Percentiles rank a stretch among this genome's conserved stretches.
Evolutionary conservation across 306 rosid genomes (phyloP).

Genomic region (Fagus crenata): DNA sequence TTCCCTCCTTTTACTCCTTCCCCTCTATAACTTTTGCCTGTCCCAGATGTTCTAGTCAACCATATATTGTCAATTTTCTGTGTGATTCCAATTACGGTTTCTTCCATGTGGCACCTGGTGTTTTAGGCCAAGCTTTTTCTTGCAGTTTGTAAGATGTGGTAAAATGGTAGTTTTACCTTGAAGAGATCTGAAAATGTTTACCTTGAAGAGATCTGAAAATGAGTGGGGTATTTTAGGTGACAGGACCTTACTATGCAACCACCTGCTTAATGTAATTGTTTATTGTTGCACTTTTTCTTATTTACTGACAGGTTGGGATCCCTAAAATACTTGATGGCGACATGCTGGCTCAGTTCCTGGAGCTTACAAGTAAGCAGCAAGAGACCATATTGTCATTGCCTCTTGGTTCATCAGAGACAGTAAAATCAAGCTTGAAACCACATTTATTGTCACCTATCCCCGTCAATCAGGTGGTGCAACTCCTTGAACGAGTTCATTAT

Average conservation of each 20-base stretch:
- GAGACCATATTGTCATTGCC: conserved; percentile 52
- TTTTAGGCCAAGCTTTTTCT: conserved; percentile 1
- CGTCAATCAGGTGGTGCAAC: conserved; percentile 78
- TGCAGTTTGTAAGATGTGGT: not conserved
- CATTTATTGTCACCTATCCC: conserved; percentile 38
- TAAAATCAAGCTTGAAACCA: conserved; percentile 51
- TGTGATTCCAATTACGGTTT: not conserved
- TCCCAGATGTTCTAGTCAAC: not conserved
- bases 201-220: not conserved
- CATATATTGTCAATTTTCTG: not conserved
- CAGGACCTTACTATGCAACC: not conserved
- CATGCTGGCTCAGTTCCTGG: conserved; percentile 89
- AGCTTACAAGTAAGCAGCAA: conserved; percentile 87
- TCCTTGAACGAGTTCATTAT: conserved; percentile 87
- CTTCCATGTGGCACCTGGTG: not conserved
- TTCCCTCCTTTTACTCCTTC: not conserved
- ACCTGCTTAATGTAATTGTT: not conserved
- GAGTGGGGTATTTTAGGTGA: not conserved
- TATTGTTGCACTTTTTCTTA: not conserved
- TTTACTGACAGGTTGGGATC: conserved; percentile 52
- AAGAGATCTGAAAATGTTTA: too few relatives aligned
- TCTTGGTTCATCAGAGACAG: conserved; percentile 38
- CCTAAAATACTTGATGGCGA: conserved; percentile 92
- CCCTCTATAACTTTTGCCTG: not conserved
- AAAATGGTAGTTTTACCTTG: not conserved